Percentiles rank a stretch among this genome's conserved stretches.
Conservation (phyloP, 768 basidiomycete genomes). For the Collybiopsis luxurians region DNA sequence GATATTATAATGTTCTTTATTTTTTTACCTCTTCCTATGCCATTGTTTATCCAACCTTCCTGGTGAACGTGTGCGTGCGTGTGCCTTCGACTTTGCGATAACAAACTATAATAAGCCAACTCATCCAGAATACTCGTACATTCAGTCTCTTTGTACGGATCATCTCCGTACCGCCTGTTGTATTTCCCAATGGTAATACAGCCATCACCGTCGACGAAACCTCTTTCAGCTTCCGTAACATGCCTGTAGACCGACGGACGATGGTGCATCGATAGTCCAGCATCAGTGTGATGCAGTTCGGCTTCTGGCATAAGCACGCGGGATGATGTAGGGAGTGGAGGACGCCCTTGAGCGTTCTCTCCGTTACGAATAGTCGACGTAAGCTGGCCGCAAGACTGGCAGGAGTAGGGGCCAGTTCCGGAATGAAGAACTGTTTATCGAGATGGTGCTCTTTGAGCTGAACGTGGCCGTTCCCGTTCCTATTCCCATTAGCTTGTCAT, state of each 20-base stretch:
- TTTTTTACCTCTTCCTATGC: no score
- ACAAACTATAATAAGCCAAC: slow-evolving; percentile 85
- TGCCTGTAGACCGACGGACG: not conserved
- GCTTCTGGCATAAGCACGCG: not conserved
- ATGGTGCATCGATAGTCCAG: not conserved
- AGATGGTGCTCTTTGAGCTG: slow-evolving; percentile 1
- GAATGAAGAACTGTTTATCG: not conserved
- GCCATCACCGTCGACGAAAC: not conserved
- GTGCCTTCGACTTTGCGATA: no score
- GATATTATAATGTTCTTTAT: no score
- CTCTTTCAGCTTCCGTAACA: not conserved
- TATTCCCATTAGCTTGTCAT: not conserved
- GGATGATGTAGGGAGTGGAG: not conserved
- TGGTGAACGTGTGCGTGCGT: no score
- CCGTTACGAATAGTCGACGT: not conserved
- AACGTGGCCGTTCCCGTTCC: not conserved
- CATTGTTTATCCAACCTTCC: no score
- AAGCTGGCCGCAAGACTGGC: not conserved
- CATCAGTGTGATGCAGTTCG: not conserved
- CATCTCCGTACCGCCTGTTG: no score
- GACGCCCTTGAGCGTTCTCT: slow-evolving; percentile 1
- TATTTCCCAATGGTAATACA: no score
- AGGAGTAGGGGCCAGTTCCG: slow-evolving; percentile 3
- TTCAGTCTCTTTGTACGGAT: not conserved
- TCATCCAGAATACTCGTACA: slow-evolving; percentile 1